Percentiles rank a stretch among this genome's conserved stretches.
Evolutionary conservation across 169 alveolate genomes (phyloP).

Genomic region (Cyclospora cayetanensis): DNA sequence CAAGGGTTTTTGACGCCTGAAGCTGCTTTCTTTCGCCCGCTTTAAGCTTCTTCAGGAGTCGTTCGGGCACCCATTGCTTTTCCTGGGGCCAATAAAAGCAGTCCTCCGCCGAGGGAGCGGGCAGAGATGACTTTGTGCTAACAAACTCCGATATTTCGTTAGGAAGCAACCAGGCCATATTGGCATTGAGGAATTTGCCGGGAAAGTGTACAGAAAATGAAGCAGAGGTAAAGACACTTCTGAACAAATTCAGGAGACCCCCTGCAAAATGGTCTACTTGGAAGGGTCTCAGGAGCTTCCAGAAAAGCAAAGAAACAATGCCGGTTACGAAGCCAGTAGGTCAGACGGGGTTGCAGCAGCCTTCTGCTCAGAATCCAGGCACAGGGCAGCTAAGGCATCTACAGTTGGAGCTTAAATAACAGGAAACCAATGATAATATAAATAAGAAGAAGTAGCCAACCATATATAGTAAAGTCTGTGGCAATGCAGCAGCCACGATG

Average conservation of each 20-base stretch:
- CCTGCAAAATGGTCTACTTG: neutral
- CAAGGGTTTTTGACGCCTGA: constrained; percentile 44
- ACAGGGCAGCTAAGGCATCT: no score
- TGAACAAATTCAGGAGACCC: no score
- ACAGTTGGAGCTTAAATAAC: no score
- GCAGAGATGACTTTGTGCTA: constrained; percentile 5
- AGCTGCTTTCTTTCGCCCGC: constrained; percentile 13
- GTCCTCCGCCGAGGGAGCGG: constrained; percentile 65
- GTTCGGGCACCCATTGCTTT: constrained; percentile 63
- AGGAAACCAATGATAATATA: no score
- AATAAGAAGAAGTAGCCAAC: no score
- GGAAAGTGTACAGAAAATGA: neutral
- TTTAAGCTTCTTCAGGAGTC: constrained; percentile 29
- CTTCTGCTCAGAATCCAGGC: no score
- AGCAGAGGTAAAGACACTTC: no score
- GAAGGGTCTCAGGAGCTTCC: no score
- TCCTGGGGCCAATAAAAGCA: constrained; percentile 46
- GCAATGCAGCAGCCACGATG: no score
- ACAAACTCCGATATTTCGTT: constrained; percentile 38
- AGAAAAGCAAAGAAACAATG: neutral
- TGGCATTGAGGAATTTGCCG: neutral
- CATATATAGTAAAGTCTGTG: no score
- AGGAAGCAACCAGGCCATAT: constrained; percentile 58
- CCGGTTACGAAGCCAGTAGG: neutral
- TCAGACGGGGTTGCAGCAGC: neutral